Conservation (phyloP, 495 filamentous ascomycete species). For the Lepraria neglecta region DNA sequence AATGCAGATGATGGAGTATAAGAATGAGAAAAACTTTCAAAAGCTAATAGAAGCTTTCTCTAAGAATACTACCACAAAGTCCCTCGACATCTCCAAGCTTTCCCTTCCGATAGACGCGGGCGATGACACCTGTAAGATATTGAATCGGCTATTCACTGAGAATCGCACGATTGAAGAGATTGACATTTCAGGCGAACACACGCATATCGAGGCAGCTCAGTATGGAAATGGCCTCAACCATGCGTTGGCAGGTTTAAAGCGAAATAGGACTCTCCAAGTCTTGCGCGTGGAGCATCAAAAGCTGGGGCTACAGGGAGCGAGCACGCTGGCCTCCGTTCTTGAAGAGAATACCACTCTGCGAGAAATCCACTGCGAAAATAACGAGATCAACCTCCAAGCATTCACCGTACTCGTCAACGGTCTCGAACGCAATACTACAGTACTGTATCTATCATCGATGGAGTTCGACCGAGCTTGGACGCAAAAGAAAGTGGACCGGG, state of each 20-base stretch:
- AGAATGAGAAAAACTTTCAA: constrained; percentile 68
- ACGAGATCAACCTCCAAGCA: constrained; percentile 69
- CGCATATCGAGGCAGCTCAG: constrained; percentile 77
- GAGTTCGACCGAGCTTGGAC: constrained; percentile 54
- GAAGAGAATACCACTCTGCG: constrained; percentile 58
- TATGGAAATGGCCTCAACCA: constrained; percentile 77
- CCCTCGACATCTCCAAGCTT: constrained; percentile 82
- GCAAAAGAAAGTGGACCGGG: constrained; percentile 55
- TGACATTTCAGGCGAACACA: constrained; percentile 84
- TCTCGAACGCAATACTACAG: constrained; percentile 57
- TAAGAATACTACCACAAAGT: constrained; percentile 63
- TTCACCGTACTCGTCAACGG: constrained; percentile 73
- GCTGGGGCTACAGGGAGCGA: constrained; percentile 63
- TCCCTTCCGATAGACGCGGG: constrained; percentile 75
- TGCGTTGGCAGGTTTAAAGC: constrained; percentile 67
- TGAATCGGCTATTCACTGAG: constrained; percentile 68
- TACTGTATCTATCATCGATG: constrained; percentile 63
- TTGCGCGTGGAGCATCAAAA: constrained; percentile 67
- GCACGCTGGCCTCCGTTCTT: constrained; percentile 69
- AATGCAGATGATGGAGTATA: constrained; percentile 82
- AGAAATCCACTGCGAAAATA: constrained; percentile 70
- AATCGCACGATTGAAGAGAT: constrained; percentile 73
- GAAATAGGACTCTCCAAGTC: constrained; percentile 67
- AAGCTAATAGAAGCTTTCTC: constrained; percentile 63
- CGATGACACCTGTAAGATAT: constrained; percentile 63